These are phyloP conservation scores for Serendipita indica DNA, from an alignment of 768 basidiomycete genomes.

Conservation along the genomic window DNA sequence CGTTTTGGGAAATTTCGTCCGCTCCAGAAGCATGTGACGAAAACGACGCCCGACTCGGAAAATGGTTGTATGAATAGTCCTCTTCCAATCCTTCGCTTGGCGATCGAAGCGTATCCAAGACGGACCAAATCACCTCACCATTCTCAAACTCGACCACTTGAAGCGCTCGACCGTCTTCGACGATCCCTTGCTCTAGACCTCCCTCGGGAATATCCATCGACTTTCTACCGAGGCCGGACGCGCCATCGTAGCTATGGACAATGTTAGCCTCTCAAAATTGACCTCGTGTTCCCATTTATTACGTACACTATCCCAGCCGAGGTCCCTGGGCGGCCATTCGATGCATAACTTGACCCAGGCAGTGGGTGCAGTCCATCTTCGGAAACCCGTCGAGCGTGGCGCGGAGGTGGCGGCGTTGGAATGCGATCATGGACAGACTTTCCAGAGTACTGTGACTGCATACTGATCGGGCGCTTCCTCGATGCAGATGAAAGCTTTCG, in stretches of 20 bases:
- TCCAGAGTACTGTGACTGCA: slow-evolving; percentile 29
- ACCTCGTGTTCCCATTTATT: neutral
- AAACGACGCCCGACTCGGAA: slow-evolving; percentile 54
- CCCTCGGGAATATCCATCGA: slow-evolving; percentile 24
- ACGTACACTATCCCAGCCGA: slow-evolving; percentile 9
- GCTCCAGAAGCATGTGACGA: slow-evolving; percentile 53
- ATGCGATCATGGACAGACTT: slow-evolving; percentile 68
- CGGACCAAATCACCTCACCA: slow-evolving; percentile 74
- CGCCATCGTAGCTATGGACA: neutral
- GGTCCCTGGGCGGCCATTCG: neutral
- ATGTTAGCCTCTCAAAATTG: neutral
- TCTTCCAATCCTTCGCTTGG: slow-evolving; percentile 35
- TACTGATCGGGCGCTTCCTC: slow-evolving; percentile 19
- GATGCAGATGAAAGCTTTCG: slow-evolving; percentile 34
- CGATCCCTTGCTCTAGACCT: slow-evolving; percentile 47
- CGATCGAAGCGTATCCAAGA: slow-evolving; percentile 55
- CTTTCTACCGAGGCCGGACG: neutral
- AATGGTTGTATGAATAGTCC: slow-evolving; percentile 28
- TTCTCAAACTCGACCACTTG: slow-evolving; percentile 77
- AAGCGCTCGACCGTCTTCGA: slow-evolving; percentile 45
- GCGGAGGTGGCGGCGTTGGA: slow-evolving; percentile 75
- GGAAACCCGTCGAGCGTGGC: slow-evolving; percentile 22
- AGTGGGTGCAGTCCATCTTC: slow-evolving; percentile 14
- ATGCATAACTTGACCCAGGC: neutral
- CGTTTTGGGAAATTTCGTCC: slow-evolving; percentile 51